These are phyloP conservation scores for Paxillus ammoniavirescens DNA, from an alignment of 768 basidiomycete species.

Conservation along the genomic window DNA sequence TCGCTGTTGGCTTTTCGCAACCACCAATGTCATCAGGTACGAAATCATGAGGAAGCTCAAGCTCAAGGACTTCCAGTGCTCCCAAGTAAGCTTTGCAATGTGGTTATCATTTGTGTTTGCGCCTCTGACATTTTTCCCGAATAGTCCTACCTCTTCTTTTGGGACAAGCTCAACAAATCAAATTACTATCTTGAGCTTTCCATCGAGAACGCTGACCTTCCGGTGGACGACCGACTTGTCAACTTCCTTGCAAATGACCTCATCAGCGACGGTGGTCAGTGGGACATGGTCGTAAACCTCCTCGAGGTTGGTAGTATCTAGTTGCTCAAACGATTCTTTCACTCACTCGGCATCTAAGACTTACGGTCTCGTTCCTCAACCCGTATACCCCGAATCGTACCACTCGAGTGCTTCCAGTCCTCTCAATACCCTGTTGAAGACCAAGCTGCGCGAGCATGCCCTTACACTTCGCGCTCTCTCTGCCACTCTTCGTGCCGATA, in stretches of 20 bases:
- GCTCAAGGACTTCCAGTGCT: slow-evolving; percentile 87
- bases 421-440: slow-evolving; percentile 78
- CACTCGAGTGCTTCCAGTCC: slow-evolving; percentile 75
- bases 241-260: slow-evolving; percentile 72
- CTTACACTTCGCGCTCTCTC: slow-evolving; percentile 72
- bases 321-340: slow-evolving; percentile 19
- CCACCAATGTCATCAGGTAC: slow-evolving; percentile 83
- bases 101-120: not conserved
- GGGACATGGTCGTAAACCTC: slow-evolving; percentile 85
- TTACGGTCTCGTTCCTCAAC: slow-evolving; percentile 87
- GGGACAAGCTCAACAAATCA: slow-evolving; percentile 91
- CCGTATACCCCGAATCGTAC: slow-evolving; percentile 78
- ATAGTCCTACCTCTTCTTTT: slow-evolving; percentile 91
- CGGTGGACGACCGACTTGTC: slow-evolving; percentile 82
- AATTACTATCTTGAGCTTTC: slow-evolving; percentile 89
- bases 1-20: slow-evolving; percentile 94
- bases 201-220: slow-evolving; percentile 76
- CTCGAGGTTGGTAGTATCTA: slow-evolving; percentile 45
- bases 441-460: slow-evolving; percentile 89
- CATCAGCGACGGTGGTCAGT: slow-evolving; percentile 91
- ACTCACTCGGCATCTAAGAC: slow-evolving; percentile 38
- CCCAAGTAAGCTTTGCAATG: slow-evolving; percentile 53
- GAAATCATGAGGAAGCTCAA: slow-evolving; percentile 83
- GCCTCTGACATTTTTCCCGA: slow-evolving; percentile 7
- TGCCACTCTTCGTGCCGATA: slow-evolving; percentile 48